Percentiles rank a stretch among this genome's conserved stretches.
Conservation (phyloP, 75 land plant genomes). For the Larix kaempferi region DNA sequence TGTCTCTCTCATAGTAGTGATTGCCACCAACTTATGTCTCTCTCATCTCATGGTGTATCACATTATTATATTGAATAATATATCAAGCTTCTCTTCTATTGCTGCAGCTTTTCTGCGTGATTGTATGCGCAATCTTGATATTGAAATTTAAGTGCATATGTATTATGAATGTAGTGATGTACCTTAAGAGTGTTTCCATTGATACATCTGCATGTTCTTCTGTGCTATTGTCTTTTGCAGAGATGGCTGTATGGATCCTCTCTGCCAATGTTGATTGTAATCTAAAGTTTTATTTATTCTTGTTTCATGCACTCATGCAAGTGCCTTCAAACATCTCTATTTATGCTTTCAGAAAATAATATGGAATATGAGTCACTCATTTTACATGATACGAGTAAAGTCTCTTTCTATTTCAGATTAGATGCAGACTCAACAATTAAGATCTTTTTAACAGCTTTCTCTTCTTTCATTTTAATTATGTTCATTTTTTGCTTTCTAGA, state of each 20-base stretch:
- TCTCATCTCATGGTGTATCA: too few relatives aligned
- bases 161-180: neutral
- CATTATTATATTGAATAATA: too few relatives aligned
- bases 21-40: too few relatives aligned
- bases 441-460: neutral
- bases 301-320: neutral
- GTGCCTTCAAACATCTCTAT: neutral
- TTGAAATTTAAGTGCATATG: neutral
- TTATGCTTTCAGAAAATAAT: neutral
- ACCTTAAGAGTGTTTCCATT: neutral
- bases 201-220: neutral
- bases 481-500: conserved; percentile 39
- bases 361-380: neutral
- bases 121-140: too few relatives aligned
- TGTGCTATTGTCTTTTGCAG: too few relatives aligned
- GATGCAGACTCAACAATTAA: neutral
- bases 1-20: too few relatives aligned
- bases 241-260: neutral
- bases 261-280: neutral
- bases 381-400: neutral
- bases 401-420: neutral
- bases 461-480: neutral
- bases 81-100: too few relatives aligned
- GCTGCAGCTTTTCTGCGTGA: too few relatives aligned
- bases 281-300: neutral